Percentiles rank a stretch among this genome's conserved stretches.
Conservation (phyloP, 257 asterid genomes). For the Nicotiana otophora region DNA sequence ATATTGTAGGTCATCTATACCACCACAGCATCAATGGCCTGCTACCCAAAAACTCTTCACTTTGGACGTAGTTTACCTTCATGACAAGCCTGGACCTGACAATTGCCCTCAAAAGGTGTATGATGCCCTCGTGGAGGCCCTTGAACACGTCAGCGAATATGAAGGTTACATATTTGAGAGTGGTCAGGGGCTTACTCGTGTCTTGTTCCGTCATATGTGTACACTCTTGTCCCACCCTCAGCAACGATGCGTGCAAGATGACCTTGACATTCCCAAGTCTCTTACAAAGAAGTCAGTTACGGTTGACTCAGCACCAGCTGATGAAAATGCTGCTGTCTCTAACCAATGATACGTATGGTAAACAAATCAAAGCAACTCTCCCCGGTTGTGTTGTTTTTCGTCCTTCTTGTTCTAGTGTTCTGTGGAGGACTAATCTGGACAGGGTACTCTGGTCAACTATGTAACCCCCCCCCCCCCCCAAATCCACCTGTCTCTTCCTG, state of each 20-base stretch:
- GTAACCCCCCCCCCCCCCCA: not conserved
- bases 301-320: constrained; percentile 38
- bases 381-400: not conserved
- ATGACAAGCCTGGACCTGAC: constrained; percentile 90
- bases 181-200: constrained; percentile 78
- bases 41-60: constrained; percentile 71
- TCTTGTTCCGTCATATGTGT: constrained; percentile 68
- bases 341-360: constrained; percentile 28
- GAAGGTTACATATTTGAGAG: constrained; percentile 90
- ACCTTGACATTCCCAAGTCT: constrained; percentile 65
- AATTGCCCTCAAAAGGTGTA: constrained; percentile 89
- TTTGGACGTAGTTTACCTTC: constrained; percentile 82
- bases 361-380: not conserved
- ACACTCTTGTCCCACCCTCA: constrained; percentile 75
- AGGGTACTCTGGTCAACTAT: not conserved
- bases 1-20: constrained; percentile 77
- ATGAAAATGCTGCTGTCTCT: constrained; percentile 37
- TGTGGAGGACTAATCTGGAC: not conserved
- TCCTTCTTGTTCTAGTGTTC: not conserved
- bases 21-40: constrained; percentile 62
- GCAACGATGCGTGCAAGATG: constrained; percentile 85
- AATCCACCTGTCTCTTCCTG: not conserved
- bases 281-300: constrained; percentile 47
- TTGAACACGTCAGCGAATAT: constrained; percentile 62
- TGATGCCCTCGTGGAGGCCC: constrained; percentile 88